Evolutionary conservation across 495 filamentous ascomycete genomes (phyloP).

Genomic region (Annulohypoxylon nitens): DNA sequence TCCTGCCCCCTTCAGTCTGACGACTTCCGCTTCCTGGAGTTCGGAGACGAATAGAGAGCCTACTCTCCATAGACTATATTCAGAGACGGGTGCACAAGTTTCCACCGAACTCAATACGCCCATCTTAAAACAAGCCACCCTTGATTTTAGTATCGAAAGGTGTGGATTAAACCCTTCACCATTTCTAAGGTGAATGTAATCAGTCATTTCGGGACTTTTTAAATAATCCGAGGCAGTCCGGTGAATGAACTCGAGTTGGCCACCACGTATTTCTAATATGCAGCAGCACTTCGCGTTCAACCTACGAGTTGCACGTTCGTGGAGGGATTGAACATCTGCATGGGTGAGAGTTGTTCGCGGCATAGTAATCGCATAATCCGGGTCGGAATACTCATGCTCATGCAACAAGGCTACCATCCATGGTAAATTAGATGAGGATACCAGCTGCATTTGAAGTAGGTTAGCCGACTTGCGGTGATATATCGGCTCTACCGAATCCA

Average conservation of each 20-base stretch:
- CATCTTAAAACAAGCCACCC: conserved; percentile 4
- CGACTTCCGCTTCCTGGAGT: neutral
- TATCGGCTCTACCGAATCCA: conserved; percentile 1
- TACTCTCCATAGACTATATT: too few relatives aligned
- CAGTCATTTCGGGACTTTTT: neutral
- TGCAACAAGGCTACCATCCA: neutral
- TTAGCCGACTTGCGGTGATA: neutral
- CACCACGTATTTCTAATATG: neutral
- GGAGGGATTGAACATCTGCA: neutral
- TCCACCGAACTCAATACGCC: neutral
- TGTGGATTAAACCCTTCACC: neutral
- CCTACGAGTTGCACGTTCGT: neutral
- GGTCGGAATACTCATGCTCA: neutral
- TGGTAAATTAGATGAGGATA: neutral
- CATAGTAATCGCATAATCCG: conserved; percentile 1
- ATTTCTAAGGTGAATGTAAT: neutral
- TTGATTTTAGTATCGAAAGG: neutral
- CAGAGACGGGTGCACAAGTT: too few relatives aligned
- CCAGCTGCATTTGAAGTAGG: neutral
- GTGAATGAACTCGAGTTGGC: neutral
- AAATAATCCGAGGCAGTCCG: conserved; percentile 6
- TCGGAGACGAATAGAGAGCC: too few relatives aligned
- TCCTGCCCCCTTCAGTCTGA: neutral
- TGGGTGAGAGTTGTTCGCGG: neutral
- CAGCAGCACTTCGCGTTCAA: conserved; percentile 3